Base-by-base conservation (phyloP, 2,329 filamentous ascomycete genomes). In the Aspergillus phoenicis region DNA sequence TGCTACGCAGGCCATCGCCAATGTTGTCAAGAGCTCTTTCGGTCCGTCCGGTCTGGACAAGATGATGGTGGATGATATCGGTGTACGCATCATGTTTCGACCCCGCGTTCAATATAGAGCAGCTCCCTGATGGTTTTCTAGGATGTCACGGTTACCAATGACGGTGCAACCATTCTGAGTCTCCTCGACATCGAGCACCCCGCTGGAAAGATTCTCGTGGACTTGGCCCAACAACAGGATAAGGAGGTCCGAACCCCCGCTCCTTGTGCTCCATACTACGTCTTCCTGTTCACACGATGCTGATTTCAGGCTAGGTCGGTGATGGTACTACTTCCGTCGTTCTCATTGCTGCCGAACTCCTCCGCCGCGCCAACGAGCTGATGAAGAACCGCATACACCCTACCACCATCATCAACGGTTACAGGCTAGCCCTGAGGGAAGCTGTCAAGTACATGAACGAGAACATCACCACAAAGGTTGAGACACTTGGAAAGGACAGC, bases 11-110 rank as follows among this genome's bases (percentile, higher is more conserved):
- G 93, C 94, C 62, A 98, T 99, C 74, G 90, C 95, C 72, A 99
- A 98, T 87, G 93, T 99, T 62, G 93, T 99, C 78, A 98, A 97
- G 84, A 97, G 91, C 80, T 99, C 95, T 15, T 99, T 99, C 76
- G 95, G 95, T 59, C 95, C 95, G 55, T 97, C 92, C 64, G 95
- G 95, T 52, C 86, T 99, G 68, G 95, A 99, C 78, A 99, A 99
- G 87, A 99, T 99, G 95, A 98, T 99, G 95, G 95, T 99, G 71
- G 95, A 99, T 81, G 95, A 99, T 77, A 98, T 99, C 78, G 95
- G 95, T 75, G 90, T 92, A 86, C 71, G 88, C 71, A 60, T 59
- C 62, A 24, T 20, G 24, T 41, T 64, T 66, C 58, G 62, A 66
- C 65, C 69, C 67, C 68, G 61, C 67, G 56, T 55, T 48, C 26